These are phyloP conservation scores for Torulaspora microellipsoides DNA, from an alignment of 805 yeast species.

Conservation along the genomic window DNA sequence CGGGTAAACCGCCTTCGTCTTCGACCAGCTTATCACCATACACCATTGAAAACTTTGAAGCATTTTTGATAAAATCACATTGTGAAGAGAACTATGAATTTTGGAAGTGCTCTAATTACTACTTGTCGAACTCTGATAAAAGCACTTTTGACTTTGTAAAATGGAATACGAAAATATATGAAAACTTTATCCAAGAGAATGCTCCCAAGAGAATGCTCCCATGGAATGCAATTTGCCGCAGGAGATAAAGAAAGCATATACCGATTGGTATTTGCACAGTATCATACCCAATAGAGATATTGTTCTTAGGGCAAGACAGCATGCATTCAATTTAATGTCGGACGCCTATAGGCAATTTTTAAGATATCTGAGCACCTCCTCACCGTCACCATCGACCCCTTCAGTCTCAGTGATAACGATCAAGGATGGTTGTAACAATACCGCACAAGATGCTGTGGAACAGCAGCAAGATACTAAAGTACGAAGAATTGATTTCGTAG, in stretches of 20 bases:
- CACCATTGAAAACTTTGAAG: slow-evolving; percentile 20
- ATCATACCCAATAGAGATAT: slow-evolving; percentile 17
- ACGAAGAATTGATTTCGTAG: not conserved
- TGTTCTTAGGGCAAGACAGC: slow-evolving; percentile 25
- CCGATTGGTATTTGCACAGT: slow-evolving; percentile 12
- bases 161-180: slow-evolving; percentile 27
- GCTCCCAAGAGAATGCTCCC: slow-evolving; percentile 27
- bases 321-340: slow-evolving; percentile 23
- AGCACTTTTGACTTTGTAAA: slow-evolving; percentile 10
- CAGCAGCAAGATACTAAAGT: slow-evolving; percentile 3
- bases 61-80: slow-evolving; percentile 24
- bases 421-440: not conserved
- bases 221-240: slow-evolving; percentile 32
- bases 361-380: slow-evolving; percentile 2
- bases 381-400: slow-evolving; percentile 4
- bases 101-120: slow-evolving; percentile 13
- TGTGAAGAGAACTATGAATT: slow-evolving; percentile 34
- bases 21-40: slow-evolving; percentile 11
- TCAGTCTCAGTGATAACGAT: not conserved
- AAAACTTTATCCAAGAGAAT: slow-evolving; percentile 23
- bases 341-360: slow-evolving; percentile 26
- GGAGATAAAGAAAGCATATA: slow-evolving; percentile 20
- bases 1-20: slow-evolving; percentile 1
- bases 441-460: not conserved
- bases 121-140: slow-evolving; percentile 4